Conservation (phyloP, 768 basidiomycete genomes). For the Fomitopsis serialis region DNA sequence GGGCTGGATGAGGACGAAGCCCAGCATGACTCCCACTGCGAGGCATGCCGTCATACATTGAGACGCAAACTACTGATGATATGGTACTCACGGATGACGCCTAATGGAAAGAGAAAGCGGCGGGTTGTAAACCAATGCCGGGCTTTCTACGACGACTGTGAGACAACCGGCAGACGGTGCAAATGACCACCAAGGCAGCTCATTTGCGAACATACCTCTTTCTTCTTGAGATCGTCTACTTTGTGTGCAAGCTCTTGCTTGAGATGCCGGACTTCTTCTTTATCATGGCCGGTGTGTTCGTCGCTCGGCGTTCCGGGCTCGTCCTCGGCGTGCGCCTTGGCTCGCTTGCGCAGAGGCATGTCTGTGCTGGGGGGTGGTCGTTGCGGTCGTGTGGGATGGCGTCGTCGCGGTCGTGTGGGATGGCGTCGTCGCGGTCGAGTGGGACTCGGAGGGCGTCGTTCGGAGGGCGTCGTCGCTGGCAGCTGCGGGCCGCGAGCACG, state of each 20-base stretch:
- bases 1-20: constrained; percentile 61
- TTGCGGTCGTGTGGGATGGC: neutral
- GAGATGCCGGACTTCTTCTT: neutral
- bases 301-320: neutral
- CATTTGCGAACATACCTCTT: neutral
- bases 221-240: neutral
- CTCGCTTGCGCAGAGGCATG: neutral
- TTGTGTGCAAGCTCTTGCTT: constrained; percentile 2
- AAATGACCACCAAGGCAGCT: too few species aligned
- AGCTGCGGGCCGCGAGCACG: too few species aligned
- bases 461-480: too few species aligned
- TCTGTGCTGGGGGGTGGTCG: neutral
- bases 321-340: neutral
- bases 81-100: constrained; percentile 42
- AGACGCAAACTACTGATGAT: too few species aligned
- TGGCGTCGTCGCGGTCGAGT: too few species aligned
- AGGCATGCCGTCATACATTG: neutral
- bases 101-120: constrained; percentile 67
- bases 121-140: constrained; percentile 29
- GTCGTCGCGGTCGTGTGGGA: neutral
- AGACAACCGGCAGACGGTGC: too few species aligned
- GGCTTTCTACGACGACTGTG: constrained; percentile 2
- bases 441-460: too few species aligned
- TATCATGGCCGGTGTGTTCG: neutral
- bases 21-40: constrained; percentile 61